A percentile compares a stretch with the other conserved stretches of the same genome.
Evolutionary conservation across 2,329 filamentous ascomycete genomes (phyloP).

Genomic region (Aspergillus sp.): DNA sequence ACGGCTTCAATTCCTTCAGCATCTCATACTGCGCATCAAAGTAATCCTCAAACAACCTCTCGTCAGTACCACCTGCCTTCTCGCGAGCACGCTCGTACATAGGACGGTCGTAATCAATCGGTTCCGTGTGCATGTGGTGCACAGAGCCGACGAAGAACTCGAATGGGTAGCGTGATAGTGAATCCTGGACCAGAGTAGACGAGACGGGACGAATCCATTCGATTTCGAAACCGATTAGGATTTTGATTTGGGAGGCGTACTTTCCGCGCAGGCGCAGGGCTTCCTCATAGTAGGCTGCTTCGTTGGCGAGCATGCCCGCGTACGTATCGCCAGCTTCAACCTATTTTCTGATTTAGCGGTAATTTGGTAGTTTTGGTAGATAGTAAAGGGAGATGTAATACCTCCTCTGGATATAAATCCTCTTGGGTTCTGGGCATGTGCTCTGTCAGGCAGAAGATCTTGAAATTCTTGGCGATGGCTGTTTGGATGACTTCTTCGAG

Average conservation of each 20-base stretch:
- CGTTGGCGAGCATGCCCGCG: slow-evolving; percentile 39
- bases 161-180: slow-evolving; percentile 56
- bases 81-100: slow-evolving; percentile 61
- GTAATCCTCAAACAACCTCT: slow-evolving; percentile 71
- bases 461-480: slow-evolving; percentile 72
- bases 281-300: slow-evolving; percentile 63
- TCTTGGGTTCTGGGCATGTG: slow-evolving; percentile 79
- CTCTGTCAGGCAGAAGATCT: slow-evolving; percentile 81
- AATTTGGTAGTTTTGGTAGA: not conserved
- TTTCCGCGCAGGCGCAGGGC: slow-evolving; percentile 63
- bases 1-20: slow-evolving; percentile 64
- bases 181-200: slow-evolving; percentile 52
- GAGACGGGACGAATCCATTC: slow-evolving; percentile 78
- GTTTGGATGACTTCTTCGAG: slow-evolving; percentile 77
- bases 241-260: slow-evolving; percentile 64
- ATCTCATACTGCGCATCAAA: slow-evolving; percentile 83
- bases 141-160: slow-evolving; percentile 92
- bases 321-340: slow-evolving; percentile 28
- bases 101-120: slow-evolving; percentile 75
- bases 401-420: slow-evolving; percentile 92
- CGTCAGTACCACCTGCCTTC: slow-evolving; percentile 56
- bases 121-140: slow-evolving; percentile 78
- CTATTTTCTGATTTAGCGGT: slow-evolving; percentile 11
- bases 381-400: not conserved
- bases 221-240: slow-evolving; percentile 85